phyloP scores from a whole-genome alignment of 2,329 filamentous ascomycete genomes.

The Beauveria bassiana region DNA sequence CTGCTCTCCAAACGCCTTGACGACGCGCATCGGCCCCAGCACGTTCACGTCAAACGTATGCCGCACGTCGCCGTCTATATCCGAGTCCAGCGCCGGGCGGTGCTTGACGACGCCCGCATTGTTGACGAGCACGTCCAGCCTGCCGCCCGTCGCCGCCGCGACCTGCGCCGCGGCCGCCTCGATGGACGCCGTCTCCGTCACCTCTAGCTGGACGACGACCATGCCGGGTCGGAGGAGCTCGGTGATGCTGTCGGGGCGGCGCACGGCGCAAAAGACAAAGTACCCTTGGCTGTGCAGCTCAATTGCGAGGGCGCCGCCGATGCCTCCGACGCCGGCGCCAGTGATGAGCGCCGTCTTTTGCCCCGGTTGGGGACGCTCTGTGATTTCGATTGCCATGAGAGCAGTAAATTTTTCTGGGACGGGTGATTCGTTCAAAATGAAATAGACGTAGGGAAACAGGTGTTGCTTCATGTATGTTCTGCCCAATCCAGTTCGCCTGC shows the following conservation, averaged over 20 bases:
- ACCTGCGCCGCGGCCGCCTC: constrained; percentile 2
- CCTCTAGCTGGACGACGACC: constrained; percentile 3
- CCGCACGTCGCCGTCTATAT: constrained; percentile 10
- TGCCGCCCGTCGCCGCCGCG: neutral
- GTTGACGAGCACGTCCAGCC: constrained; percentile 12
- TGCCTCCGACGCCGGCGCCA: constrained; percentile 11
- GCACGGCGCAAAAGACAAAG: constrained; percentile 11
- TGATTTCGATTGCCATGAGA: neutral
- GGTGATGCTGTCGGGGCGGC: constrained; percentile 1
- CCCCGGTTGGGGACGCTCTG: constrained; percentile 5
- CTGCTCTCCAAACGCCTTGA: constrained; percentile 16
- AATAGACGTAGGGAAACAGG: too few relatives aligned
- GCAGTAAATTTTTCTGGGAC: too few relatives aligned
- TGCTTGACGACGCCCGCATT: constrained; percentile 10
- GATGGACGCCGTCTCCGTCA: constrained; percentile 6
- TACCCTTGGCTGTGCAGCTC: constrained; percentile 10
- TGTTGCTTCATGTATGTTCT: too few relatives aligned
- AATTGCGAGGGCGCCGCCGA: constrained; percentile 10
- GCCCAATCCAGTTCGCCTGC: too few relatives aligned
- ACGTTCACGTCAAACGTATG: constrained; percentile 12
- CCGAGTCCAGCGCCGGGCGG: constrained; percentile 10
- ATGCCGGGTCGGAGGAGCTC: constrained; percentile 4
- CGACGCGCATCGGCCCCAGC: constrained; percentile 15
- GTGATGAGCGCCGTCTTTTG: constrained; percentile 13
- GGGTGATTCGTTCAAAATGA: too few relatives aligned